These are phyloP conservation scores for Flaveria brownii DNA, from an alignment of 129 eudicot genomes.

Conservation along the genomic window DNA sequence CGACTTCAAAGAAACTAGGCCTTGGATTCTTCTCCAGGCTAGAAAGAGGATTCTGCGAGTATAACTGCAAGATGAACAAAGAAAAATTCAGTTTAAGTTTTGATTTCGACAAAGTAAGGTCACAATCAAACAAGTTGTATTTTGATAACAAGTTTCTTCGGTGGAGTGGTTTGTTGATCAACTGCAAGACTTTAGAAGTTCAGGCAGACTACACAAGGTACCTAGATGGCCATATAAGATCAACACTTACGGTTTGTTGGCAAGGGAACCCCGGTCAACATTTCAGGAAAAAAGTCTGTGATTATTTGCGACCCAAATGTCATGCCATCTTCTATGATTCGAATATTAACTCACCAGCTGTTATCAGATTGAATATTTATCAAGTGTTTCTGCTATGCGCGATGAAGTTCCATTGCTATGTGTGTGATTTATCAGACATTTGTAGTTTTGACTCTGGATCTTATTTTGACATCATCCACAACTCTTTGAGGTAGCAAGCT, in stretches of 20 bases:
- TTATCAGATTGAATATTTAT: conserved; percentile 73
- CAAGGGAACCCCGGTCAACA: conserved; percentile 46
- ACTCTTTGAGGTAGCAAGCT: conserved; percentile 60
- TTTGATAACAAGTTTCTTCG: conserved; percentile 61
- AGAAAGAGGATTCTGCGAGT: conserved; percentile 67
- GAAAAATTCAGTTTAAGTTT: conserved; percentile 73
- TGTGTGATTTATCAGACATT: conserved; percentile 44
- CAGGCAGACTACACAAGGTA: conserved; percentile 98
- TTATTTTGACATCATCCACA: conserved; percentile 41
- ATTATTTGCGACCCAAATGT: conserved; percentile 77
- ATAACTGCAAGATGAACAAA: conserved; percentile 78
- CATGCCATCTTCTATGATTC: conserved; percentile 89
- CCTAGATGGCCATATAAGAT: conserved; percentile 56
- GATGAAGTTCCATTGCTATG: conserved; percentile 85
- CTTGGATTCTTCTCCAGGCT: conserved; percentile 61
- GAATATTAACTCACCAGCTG: conserved; percentile 66
- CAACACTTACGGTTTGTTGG: conserved; percentile 66
- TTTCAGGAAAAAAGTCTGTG: conserved; percentile 54
- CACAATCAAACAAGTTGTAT: conserved; percentile 43
- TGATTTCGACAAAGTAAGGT: conserved; percentile 21
- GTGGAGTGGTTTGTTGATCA: conserved; percentile 93
- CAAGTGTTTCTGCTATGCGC: conserved; percentile 84
- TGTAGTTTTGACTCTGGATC: conserved; percentile 41
- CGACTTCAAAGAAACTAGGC: conserved; percentile 80
- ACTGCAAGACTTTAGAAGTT: conserved; percentile 77